Evolutionary conservation across 768 basidiomycete species (phyloP), one percentile per base, ranked within the genome.

Genomic region (Phlebiopsis gigantea): DNA sequence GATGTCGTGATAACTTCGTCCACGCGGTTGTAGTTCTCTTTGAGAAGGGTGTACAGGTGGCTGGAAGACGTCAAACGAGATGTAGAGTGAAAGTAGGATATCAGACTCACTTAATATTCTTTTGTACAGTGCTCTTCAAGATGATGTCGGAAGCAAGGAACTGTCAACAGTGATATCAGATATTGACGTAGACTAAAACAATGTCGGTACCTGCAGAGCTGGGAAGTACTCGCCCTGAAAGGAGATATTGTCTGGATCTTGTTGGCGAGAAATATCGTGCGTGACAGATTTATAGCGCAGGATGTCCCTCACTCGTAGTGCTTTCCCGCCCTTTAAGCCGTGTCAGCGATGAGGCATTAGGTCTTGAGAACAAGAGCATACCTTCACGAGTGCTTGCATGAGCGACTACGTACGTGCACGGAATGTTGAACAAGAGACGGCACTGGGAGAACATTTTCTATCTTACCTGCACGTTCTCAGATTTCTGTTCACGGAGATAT

Each of bases 151-250:
- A 69, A 3, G 69, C 57, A 21, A 70, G 53, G 48, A 68, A 72
- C 72, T 72, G 48, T 6, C 7, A 29, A 51, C 45, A 22, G 17
- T 21, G 10, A 39, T 4, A 17, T 15, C 17, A 17, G 2, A 28
- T 12, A 52, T 25, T 12, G 26, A 7, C 1, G 9, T 22, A 12
- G 4, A 7, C 8, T 12, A 24, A 46, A 43, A 15, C 17, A 4
- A 24, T 54, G 48, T 5, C 4, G 46, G 17, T 8, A 72, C 72
- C 50, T 62, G 53, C 7, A 73, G 61, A 19, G 72, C 45, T 1
- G 63, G 65, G 42, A 73, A 61, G 56, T 69, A 71, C 1, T 61
- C 70, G 12, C 61, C 56, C 58, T 72, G 68, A 54, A 69, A 74
- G 8, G 72, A 69, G 15, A 73, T 57, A 0, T 34, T 48, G 10